Evolutionary conservation across 2,329 filamentous ascomycete species (phyloP).

Genomic region (Aurifilum marmelostoma): DNA sequence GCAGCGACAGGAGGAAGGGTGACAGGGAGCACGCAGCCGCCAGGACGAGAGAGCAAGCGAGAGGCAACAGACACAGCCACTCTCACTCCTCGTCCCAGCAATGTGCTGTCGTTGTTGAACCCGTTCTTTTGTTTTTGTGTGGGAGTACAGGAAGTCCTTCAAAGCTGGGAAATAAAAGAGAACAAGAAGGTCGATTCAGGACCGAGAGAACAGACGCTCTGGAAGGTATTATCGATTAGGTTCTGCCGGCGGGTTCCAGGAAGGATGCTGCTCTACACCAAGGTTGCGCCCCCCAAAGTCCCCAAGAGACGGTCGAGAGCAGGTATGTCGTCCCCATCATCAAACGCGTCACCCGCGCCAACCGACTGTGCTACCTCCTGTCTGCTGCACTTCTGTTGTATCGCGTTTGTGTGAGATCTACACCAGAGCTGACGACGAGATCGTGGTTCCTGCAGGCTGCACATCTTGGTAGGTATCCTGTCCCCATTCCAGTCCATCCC

Average conservation of each 20-base stretch:
- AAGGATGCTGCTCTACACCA: constrained; percentile 62
- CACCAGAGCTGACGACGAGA: constrained; percentile 33
- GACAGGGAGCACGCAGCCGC: no score
- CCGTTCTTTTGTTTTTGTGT: no score
- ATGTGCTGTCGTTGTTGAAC: neutral
- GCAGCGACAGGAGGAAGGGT: neutral
- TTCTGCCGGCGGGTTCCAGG: no score
- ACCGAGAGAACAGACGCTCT: no score
- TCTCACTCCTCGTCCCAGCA: neutral
- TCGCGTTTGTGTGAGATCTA: neutral
- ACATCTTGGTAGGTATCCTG: constrained; percentile 52
- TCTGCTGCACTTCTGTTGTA: neutral
- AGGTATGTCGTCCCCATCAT: constrained; percentile 48
- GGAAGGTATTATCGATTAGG: neutral
- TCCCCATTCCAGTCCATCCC: constrained; percentile 8
- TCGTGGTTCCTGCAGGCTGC: constrained; percentile 46
- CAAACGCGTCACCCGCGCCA: neutral
- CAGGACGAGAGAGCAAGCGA: neutral
- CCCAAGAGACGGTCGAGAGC: constrained; percentile 64
- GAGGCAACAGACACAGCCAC: no score
- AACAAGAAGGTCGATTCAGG: neutral
- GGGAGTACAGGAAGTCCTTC: neutral
- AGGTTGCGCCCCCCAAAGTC: constrained; percentile 59
- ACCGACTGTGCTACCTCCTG: neutral
- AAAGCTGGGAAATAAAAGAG: neutral